These are phyloP conservation scores for Neopestalotiopsis rosae DNA, from an alignment of 2,329 filamentous ascomycete species.

Conservation along the genomic window DNA sequence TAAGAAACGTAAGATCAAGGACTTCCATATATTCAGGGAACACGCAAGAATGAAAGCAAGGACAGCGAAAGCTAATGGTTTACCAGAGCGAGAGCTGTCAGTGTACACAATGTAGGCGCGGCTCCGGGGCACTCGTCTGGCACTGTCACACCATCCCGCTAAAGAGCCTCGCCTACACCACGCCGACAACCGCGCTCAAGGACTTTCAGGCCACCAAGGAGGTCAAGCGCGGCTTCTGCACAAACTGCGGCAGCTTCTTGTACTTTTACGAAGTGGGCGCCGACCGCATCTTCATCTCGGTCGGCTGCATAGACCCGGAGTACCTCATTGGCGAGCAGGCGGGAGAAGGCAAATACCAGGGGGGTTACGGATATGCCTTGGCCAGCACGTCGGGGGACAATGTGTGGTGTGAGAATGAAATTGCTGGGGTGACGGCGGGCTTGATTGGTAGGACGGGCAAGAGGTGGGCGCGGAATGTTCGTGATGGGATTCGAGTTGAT, in stretches of 20 bases:
- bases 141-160: constrained; percentile 44
- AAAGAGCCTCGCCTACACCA: constrained; percentile 41
- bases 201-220: constrained; percentile 46
- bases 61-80: neutral
- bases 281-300: constrained; percentile 39
- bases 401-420: constrained; percentile 12
- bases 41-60: neutral
- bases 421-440: constrained; percentile 5
- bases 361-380: constrained; percentile 18
- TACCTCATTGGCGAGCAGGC: constrained; percentile 34
- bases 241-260: constrained; percentile 53
- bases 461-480: constrained; percentile 1
- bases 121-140: constrained; percentile 53
- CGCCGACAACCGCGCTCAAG: constrained; percentile 38
- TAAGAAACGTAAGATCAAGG: constrained; percentile 24
- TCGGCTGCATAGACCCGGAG: constrained; percentile 52
- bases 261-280: constrained; percentile 46
- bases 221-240: constrained; percentile 53
- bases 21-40: neutral
- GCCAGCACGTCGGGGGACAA: constrained; percentile 5
- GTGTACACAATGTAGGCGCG: constrained; percentile 60
- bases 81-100: constrained; percentile 53
- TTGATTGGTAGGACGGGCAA: constrained; percentile 5
- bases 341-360: constrained; percentile 5
- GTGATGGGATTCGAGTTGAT: neutral